Evolutionary conservation across 768 basidiomycete genomes (phyloP), one percentile per base, ranked within the genome.

Genomic region (Auricularia heimuer): DNA sequence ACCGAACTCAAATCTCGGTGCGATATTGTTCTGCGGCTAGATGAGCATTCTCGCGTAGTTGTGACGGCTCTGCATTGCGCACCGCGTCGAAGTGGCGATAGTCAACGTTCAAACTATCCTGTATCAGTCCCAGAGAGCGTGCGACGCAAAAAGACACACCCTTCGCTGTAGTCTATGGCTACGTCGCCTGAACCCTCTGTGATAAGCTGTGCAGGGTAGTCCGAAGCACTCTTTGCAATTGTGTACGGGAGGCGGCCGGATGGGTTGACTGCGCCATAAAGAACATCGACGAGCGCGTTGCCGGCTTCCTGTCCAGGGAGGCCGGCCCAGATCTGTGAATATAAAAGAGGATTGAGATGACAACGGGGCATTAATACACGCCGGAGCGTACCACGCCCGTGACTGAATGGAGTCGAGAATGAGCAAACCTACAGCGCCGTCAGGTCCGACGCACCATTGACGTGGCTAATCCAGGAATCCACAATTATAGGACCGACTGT

Each of bases 271-370:
- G 75, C 76, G 0, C 92, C 93, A 67, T 85, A 92, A 4, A 94
- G 72, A n/a, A 96, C 81, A 69, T 94, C 91, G 14, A 87, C 82
- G 18, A 95, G 79, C 37, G 69, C 63, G 64, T 60, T 36, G 0
- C 92, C 91, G 0, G 87, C 85, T 75, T 95, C 90, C 71, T 89
- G 86, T 21, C 92, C 92, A n/a, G 79, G 81, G 24, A 84, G 68
- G 61, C 85, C 84, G 65, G 78, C 80, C 80, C 79, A 80, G 16
- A 85, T 77, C 79, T 78, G 37, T 24, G 29, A 29, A 39, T 62
- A 8, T n/a, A 42, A 8, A 64, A 36, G n/a, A 60, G 29, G 29
- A 29, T 29, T 29, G 2, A 29, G 29, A 29, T 2, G 29, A 29
- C 29, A 29, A 29, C 29, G 29, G 2, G 0, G 29, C 29, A 29